Evolutionary conservation across 129 eudicot genomes (phyloP).

Genomic region (Flaveria robusta): DNA sequence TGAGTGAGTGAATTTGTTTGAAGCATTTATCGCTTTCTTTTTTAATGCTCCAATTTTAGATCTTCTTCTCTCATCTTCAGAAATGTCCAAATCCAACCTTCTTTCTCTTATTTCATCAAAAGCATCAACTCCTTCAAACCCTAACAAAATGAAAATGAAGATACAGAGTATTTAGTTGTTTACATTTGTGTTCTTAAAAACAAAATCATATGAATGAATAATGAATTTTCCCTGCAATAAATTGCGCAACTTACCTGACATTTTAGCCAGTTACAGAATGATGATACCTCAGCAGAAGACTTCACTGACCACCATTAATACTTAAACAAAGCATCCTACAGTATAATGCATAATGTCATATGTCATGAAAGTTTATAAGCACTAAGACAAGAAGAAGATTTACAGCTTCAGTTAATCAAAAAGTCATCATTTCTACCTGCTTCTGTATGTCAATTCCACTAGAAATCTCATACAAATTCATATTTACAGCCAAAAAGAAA

Average conservation of each 20-base stretch:
- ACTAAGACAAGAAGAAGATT: background rate
- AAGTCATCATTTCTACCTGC: background rate
- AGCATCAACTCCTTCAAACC: constrained; percentile 52
- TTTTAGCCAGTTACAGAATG: constrained; percentile 35
- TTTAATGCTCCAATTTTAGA: constrained; percentile 64
- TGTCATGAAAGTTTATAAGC: background rate
- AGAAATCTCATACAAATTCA: background rate
- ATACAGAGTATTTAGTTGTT: background rate
- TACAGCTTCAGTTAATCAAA: constrained; percentile 8
- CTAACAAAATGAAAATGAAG: constrained; percentile 27
- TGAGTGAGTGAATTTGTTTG: constrained; percentile 83
- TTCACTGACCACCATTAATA: constrained; percentile 25
- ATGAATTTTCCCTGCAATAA: background rate
- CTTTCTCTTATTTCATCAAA: constrained; percentile 68
- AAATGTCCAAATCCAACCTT: constrained; percentile 68
- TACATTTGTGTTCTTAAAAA: background rate
- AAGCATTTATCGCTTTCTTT: constrained; percentile 80
- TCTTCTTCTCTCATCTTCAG: constrained; percentile 78
- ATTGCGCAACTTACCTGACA: constrained; percentile 33
- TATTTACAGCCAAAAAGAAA: background rate
- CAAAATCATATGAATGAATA: background rate
- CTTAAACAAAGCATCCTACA: constrained; percentile 32
- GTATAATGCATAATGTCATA: constrained; percentile 2
- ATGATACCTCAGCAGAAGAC: constrained; percentile 21
- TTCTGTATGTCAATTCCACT: background rate